Base-by-base conservation (phyloP, 2,329 filamentous ascomycete species). In the Epichloe sibirici region DNA sequence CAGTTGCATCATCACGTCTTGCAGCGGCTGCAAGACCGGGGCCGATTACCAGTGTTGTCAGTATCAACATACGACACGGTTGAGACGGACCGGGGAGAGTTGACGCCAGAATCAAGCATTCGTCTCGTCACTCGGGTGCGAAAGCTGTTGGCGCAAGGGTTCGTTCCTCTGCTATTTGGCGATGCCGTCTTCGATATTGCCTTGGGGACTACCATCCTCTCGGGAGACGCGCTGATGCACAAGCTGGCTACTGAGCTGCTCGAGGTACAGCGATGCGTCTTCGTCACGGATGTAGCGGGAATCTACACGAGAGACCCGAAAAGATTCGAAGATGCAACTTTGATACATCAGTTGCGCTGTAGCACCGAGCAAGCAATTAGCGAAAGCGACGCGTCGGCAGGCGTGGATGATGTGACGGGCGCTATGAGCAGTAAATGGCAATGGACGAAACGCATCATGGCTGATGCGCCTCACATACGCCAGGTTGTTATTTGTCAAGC, bases 141-240 rank as follows among this genome's bases (percentile, higher is more conserved):
- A 15, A 25, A 28, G 12, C 35, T 53, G 8, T 40, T 53, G 5
- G 15, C 46, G 7, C 23, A 53, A 5, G 51, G 51, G 8, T 53
- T 53, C 25, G n/a, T 53, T 15, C 51, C 51, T 2, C 5, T 53
- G 23, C 17, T 53, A 9, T 49, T 49, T 23, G 51, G 51, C n/a
- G 51, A 53, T 13, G 51, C 51, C 35, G 51, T 53, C 40, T 13
- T 53, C 4, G 51, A 53, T 17, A 40, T 13, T 1, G 34, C 42
- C n/a, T 49, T 46, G 46, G 51, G 51, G 1, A 6, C 46, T 1
- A 53, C 51, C 4, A 53, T 53, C 7, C 51, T 53, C 23, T 53
- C 51, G 34, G 51, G 51, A 11, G 51, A 53, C 25, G 51, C 46
- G 31, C 42, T 53, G 28, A 46, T 53, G 51, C 51, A 53, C 23